Evolutionary conservation across 768 basidiomycete species (phyloP).

Genomic region (Phlegmacium glaucopus): DNA sequence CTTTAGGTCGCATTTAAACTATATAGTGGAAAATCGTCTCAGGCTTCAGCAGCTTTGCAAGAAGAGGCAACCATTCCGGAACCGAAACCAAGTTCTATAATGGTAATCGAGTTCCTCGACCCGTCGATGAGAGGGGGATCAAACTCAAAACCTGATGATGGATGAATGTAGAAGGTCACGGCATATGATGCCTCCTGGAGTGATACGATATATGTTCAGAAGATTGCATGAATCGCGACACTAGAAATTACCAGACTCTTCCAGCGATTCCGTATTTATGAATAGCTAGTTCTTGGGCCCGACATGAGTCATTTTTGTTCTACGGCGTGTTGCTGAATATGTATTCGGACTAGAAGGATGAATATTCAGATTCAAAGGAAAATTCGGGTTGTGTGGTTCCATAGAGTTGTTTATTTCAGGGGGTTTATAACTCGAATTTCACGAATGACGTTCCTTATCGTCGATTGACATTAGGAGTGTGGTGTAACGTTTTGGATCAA

Average conservation of each 20-base stretch:
- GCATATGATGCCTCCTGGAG: constrained; percentile 69
- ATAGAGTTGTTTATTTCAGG: not conserved
- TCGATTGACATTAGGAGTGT: no score
- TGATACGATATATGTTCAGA: constrained; percentile 27
- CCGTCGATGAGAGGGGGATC: constrained; percentile 48
- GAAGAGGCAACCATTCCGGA: constrained; percentile 56
- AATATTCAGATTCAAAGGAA: constrained; percentile 24
- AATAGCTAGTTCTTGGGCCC: constrained; percentile 58
- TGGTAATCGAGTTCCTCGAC: constrained; percentile 21
- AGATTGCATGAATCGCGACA: not conserved
- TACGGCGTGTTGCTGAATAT: constrained; percentile 4
- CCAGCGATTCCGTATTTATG: constrained; percentile 78
- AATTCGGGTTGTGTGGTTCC: constrained; percentile 35
- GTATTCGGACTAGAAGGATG: constrained; percentile 16
- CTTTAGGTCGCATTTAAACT: not conserved
- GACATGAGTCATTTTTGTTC: constrained; percentile 25
- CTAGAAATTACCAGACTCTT: constrained; percentile 64
- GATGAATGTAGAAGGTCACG: constrained; percentile 51
- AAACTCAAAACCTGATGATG: constrained; percentile 62
- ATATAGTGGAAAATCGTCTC: constrained; percentile 35
- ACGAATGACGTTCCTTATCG: no score
- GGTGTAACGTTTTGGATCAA: no score
- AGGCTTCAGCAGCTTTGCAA: constrained; percentile 37
- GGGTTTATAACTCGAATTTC: no score
- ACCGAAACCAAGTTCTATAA: constrained; percentile 82